Evolutionary conservation across 2,329 filamentous ascomycete genomes (phyloP), one percentile per base, ranked within the genome.

Genomic region (Nigrospora oryzae): DNA sequence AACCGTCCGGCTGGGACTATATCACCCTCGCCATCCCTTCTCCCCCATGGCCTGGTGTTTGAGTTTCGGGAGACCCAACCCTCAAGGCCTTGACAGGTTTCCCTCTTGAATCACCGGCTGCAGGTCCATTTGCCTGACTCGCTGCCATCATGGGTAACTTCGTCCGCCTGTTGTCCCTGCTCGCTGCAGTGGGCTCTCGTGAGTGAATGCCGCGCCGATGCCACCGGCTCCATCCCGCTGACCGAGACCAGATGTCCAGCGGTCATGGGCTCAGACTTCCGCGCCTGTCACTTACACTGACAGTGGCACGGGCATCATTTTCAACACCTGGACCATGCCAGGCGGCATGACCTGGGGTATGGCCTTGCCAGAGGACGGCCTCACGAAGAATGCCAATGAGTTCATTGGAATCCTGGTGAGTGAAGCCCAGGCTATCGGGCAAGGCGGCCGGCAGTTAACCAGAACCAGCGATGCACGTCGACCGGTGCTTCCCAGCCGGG

Each of bases 341-440:
- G 73, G 69, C 45, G 69, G 70, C 33, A 66, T 75, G 42, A 71
- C 68, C 31, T 76, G 75, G 41, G 79, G 79, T 54, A 53, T 82
- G 42, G 73, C 73, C 2, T 62, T 82, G 14, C 78, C 78, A 5
- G 51, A 59, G 14, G 62, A 71, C 54, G 74, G 73, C 2, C 50
- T 71, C 38, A 68, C 62, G 0, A 68, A 57, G 17, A 69, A 73
- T 43, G 66, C 69, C 5, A 69, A 63, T 38, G 79, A 83, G 55
- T 81, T 80, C 51, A 75, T 83, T 46, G 79, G 79, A 34, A 69
- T 76, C 41, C 62, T 81, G 40, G 78, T 80, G 51, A 51, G 69
- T 44, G 43, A 28, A 28, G 4, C 23, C 23, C 5, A 10, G 23
- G 7, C 15, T 16, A 11, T 11, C 36, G 11, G 17, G 14, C 32